phyloP scores from a whole-genome alignment of 768 basidiomycete species.

The Termitomyces sp. region DNA sequence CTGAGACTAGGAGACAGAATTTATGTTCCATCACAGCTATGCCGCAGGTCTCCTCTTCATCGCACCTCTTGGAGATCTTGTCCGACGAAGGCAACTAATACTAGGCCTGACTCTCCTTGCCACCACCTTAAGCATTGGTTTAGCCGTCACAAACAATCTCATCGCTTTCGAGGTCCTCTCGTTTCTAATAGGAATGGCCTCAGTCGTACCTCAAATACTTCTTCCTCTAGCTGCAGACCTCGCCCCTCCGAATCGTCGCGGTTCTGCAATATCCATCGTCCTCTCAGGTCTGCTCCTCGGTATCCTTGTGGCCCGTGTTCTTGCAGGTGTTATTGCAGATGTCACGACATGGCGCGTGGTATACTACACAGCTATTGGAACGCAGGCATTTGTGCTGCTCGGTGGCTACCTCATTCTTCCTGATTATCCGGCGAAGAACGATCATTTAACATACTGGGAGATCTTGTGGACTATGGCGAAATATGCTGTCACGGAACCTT shows the following conservation, averaged over 20 bases:
- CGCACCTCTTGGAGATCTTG: slow-evolving; percentile 78
- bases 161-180: slow-evolving; percentile 59
- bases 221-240: slow-evolving; percentile 78
- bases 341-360: slow-evolving; percentile 68
- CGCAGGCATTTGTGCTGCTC: slow-evolving; percentile 53
- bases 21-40: slow-evolving; percentile 39
- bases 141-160: slow-evolving; percentile 56
- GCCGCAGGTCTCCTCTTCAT: slow-evolving; percentile 69
- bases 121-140: slow-evolving; percentile 51
- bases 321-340: slow-evolving; percentile 71
- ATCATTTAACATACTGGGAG: slow-evolving; percentile 54
- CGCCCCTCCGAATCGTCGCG: slow-evolving; percentile 67
- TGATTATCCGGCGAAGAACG: slow-evolving; percentile 78
- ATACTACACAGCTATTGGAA: slow-evolving; percentile 72
- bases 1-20: not conserved
- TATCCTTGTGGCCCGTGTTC: slow-evolving; percentile 65
- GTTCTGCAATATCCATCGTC: slow-evolving; percentile 71
- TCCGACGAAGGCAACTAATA: slow-evolving; percentile 68
- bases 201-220: slow-evolving; percentile 76
- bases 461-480: slow-evolving; percentile 76
- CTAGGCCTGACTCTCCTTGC: slow-evolving; percentile 40
- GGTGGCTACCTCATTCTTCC: slow-evolving; percentile 66
- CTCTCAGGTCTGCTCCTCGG: slow-evolving; percentile 66
- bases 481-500: slow-evolving; percentile 71
- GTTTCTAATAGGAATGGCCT: slow-evolving; percentile 64